Evolutionary conservation across 768 basidiomycete genomes (phyloP), one percentile per base, ranked within the genome.

Genomic region (Suillus alpinus): DNA sequence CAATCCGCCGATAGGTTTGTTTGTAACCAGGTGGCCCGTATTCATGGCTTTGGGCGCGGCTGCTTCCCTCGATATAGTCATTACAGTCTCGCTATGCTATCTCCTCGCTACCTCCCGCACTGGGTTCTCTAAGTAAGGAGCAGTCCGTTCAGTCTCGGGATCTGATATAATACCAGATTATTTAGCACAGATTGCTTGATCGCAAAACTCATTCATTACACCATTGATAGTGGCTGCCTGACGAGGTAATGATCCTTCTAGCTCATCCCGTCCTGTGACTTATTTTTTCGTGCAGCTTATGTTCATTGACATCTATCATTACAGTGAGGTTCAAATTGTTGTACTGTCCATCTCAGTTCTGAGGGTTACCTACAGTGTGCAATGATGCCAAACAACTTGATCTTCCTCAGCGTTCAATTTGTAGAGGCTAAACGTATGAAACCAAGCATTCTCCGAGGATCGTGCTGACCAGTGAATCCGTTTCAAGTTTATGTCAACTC

Each of bases 401-500:
- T 59, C 12, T 59, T 29, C 23, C 23, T 59, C 18, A 16, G 32
- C 18, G 0, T 39, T 39, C 50, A 56, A 32, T 37, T 59, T 26
- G 1, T 59, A 14, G 2, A 18, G 16, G 34, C 23, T 14, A 39
- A 29, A 55, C 20, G 58, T 56, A 59, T 31, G 53, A 12, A 16
- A 52, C 3, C 23, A 7, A n/a, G 6, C 9, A 13, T 26, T n/a
- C 26, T 39, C 16, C 23, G 1, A 39, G 16, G 16, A 18, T 39
- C 23, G 3, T n/a, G 23, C 37, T 55, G 14, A 55, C 37, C 3
- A 29, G 3, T 16, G 16, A 2, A 26, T 16, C 10, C 1, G 3
- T 55, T 7, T 55, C 10, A 55, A 59, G 58, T 57, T 1, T 56
- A 59, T 10, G 53, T 59, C 36, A 59, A 57, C 34, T 51, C 53